Conservation (phyloP, 164 flowering plant species). For the Nelumbo lutea region DNA sequence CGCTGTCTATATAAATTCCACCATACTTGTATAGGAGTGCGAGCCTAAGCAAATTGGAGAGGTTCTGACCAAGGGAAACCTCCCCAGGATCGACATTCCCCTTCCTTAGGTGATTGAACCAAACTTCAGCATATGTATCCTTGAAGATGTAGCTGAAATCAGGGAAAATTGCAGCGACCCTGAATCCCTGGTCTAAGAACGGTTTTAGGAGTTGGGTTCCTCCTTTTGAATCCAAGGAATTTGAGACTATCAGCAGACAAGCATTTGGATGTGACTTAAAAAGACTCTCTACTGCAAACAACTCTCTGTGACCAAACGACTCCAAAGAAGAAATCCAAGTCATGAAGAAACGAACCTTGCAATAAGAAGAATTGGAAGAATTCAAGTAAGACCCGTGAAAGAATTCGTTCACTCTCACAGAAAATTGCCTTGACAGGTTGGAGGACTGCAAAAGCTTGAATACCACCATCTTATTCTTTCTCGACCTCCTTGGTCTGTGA, state of each 20-base stretch:
- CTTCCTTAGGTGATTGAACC: slow-evolving; percentile 46
- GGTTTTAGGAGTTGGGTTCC: slow-evolving; percentile 50
- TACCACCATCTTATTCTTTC: slow-evolving; percentile 2
- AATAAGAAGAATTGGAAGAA: slow-evolving; percentile 25
- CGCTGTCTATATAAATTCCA: slow-evolving; percentile 79
- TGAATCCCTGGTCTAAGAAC: slow-evolving; percentile 41
- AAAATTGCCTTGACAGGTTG: slow-evolving; percentile 23
- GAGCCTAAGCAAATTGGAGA: slow-evolving; percentile 83
- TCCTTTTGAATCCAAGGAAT: slow-evolving; percentile 48
- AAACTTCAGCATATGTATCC: slow-evolving; percentile 50
- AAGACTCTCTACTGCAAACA: slow-evolving; percentile 52
- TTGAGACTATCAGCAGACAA: slow-evolving; percentile 66
- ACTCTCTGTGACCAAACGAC: slow-evolving; percentile 52
- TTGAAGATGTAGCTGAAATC: slow-evolving; percentile 54
- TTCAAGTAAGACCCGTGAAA: slow-evolving; percentile 21
- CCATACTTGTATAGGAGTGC: slow-evolving; percentile 70
- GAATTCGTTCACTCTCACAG: slow-evolving; percentile 38
- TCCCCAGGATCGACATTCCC: slow-evolving; percentile 69
- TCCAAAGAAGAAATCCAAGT: slow-evolving; percentile 81
- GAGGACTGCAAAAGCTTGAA: slow-evolving; percentile 19
- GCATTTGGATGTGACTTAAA: slow-evolving; percentile 70
- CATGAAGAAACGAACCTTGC: slow-evolving; percentile 67
- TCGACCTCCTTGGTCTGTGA: slow-evolving; percentile 12
- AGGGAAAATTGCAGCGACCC: slow-evolving; percentile 56
- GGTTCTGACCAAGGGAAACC: slow-evolving; percentile 75